A percentile compares a stretch with the other conserved stretches of the same genome.
Evolutionary conservation across 2,329 filamentous ascomycete genomes (phyloP).

Genomic region (Pseudogymnoascus sp.): DNA sequence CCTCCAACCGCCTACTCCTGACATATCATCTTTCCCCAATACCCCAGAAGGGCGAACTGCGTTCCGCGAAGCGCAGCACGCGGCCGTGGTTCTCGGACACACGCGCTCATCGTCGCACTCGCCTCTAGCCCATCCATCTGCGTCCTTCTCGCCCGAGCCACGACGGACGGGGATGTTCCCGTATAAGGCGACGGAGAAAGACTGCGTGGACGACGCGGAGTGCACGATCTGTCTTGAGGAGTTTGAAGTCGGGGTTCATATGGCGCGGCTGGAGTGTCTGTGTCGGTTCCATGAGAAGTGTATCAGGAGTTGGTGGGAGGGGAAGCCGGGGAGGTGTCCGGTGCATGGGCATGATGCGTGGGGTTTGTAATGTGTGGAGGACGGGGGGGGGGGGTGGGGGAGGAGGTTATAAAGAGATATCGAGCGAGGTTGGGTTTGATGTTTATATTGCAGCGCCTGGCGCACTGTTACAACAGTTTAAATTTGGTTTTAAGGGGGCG

Average conservation of each 20-base stretch:
- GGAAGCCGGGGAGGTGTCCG: slow-evolving; percentile 54
- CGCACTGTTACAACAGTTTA: background rate
- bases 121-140: background rate
- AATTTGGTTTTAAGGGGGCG: background rate
- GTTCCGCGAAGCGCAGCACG: slow-evolving; percentile 19
- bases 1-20: slow-evolving; percentile 5
- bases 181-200: slow-evolving; percentile 58
- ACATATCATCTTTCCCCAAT: slow-evolving; percentile 10
- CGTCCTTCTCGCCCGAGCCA: slow-evolving; percentile 12
- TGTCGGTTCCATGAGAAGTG: slow-evolving; percentile 56
- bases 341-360: slow-evolving; percentile 48
- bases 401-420: background rate
- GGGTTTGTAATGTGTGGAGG: background rate
- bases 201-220: slow-evolving; percentile 58
- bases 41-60: slow-evolving; percentile 16
- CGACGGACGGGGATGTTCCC: slow-evolving; percentile 54
- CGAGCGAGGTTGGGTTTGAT: background rate
- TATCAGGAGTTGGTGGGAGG: slow-evolving; percentile 54
- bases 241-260: slow-evolving; percentile 51
- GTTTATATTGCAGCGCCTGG: background rate
- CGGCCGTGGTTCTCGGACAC: slow-evolving; percentile 14
- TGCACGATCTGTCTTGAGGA: slow-evolving; percentile 62
- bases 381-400: background rate
- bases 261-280: slow-evolving; percentile 59
- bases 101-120: slow-evolving; percentile 8